Base-by-base conservation (phyloP, 1,139 yeast genomes). In the Saccharomyces hybrid region DNA sequence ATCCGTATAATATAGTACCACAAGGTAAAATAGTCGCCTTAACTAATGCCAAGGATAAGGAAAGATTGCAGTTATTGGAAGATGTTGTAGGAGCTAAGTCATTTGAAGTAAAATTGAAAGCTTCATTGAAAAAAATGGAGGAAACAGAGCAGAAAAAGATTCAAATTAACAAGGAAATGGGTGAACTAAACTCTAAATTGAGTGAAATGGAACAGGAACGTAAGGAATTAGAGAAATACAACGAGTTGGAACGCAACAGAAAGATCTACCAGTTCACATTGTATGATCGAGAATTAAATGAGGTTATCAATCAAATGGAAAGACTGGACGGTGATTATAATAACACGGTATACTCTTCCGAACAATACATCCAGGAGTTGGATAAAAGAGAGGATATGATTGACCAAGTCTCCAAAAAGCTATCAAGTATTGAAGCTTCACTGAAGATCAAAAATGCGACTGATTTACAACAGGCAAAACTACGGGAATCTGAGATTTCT, bases 41-140 rank as follows among this genome's bases (percentile, higher is more conserved):
- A 57, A 93, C 99, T 0, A 90, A 90, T 67, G 93, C 97, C 0
- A 86, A 87, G 62, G 97, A 90, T 68, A 68, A 80, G 2, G 97
- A 91, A 66, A 78, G 98, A 57, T 75, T 93, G 55, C 78, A 82
- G 32, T 74, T 91, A 47, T 75, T 93, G 60, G 90, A 93, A 63
- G 97, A 90, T 66, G 97, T 91, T 32, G 95, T 97, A 52, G 99
- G 99, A 14, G 97, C 98, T 0, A 86, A 84, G 56, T 88, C 91
- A 1, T 93, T 93, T 71, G 99, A 93, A 67, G 75, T 79, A 50
- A 88, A 89, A 65, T 75, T 91, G 55, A 80, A 80, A 56, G 96
- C 90, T 56, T 88, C 97, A 1, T 73, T 79, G 60, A 86, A 84
- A 63, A 93, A 89, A 62, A 88, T 93, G 90, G 75, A 75, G 11